phyloP scores from a whole-genome alignment of 2,329 filamentous ascomycete genomes.

The Tolypocladium ophioglossoides region DNA sequence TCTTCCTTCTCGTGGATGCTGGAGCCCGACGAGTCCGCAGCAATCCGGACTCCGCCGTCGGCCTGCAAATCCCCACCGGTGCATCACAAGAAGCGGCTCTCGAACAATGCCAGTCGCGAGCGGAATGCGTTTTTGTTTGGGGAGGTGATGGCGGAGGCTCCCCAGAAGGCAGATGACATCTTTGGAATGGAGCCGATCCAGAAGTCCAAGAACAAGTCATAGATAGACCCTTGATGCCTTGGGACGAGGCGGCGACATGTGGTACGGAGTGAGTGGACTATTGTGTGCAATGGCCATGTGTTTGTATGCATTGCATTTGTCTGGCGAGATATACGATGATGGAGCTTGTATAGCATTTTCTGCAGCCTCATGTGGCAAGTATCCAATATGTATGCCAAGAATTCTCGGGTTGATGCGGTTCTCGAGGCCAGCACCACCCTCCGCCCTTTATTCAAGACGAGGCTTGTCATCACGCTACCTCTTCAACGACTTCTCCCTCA shows the following conservation, averaged over 20 bases:
- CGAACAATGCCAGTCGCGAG: conserved; percentile 37
- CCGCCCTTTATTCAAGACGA: neutral
- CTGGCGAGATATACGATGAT: neutral
- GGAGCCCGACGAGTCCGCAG: conserved; percentile 36
- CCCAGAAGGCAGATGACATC: conserved; percentile 35
- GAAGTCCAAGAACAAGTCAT: conserved; percentile 12
- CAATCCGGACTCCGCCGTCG: conserved; percentile 11
- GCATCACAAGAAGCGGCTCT: conserved; percentile 28
- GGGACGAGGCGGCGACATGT: neutral
- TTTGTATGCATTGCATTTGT: neutral
- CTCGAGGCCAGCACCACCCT: neutral
- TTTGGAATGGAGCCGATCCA: conserved; percentile 44
- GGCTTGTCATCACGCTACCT: conserved; percentile 9
- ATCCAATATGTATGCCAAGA: neutral
- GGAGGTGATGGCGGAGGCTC: conserved; percentile 31
- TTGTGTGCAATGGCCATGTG: neutral
- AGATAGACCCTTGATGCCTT: neutral
- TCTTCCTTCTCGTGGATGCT: conserved; percentile 77
- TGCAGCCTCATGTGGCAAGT: neutral
- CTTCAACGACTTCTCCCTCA: conserved; percentile 45
- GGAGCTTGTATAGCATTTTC: neutral
- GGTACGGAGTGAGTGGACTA: neutral
- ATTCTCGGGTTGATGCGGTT: neutral
- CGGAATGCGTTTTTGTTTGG: conserved; percentile 51
- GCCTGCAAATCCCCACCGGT: conserved; percentile 19